Percentiles rank a stretch among this genome's conserved stretches.
phyloP scores from a whole-genome alignment of 345 rosid species.

The Linum trigynum region DNA sequence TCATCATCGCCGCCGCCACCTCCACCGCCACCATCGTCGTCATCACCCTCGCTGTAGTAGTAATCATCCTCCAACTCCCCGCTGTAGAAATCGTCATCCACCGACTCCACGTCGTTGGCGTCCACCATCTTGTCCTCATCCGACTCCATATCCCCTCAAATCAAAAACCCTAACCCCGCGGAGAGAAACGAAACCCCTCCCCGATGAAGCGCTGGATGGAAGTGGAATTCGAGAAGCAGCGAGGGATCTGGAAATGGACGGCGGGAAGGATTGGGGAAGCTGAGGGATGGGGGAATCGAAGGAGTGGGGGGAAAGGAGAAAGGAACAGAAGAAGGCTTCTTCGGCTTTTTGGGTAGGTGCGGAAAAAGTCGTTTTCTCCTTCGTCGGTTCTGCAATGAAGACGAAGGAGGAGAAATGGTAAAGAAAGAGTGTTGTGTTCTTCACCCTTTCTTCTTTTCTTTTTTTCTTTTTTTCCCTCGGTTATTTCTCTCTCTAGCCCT shows the following conservation, averaged over 20 bases:
- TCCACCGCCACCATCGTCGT: constrained; percentile 6
- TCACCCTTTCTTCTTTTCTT: background rate
- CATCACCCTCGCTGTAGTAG: constrained; percentile 37
- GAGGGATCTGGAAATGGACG: background rate
- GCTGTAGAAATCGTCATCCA: constrained; percentile 73
- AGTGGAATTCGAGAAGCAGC: too few relatives aligned
- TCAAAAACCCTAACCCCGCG: background rate
- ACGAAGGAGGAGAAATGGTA: background rate
- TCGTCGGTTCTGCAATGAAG: background rate
- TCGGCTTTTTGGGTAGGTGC: background rate
- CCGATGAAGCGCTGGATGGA: too few relatives aligned
- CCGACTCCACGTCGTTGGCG: constrained; percentile 55
- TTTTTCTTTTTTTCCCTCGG: too few relatives aligned
- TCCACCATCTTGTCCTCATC: constrained; percentile 64
- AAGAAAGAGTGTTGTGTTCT: background rate
- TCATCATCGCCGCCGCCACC: constrained; percentile 13
- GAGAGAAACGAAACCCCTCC: too few relatives aligned
- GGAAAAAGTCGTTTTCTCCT: background rate
- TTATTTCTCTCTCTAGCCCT: too few relatives aligned
- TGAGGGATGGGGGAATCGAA: too few relatives aligned
- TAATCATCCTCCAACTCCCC: constrained; percentile 54
- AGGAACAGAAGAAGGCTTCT: background rate
- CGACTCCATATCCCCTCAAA: constrained; percentile 40
- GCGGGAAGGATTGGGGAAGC: background rate
- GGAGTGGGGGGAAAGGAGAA: background rate